Percentiles rank a stretch among this genome's conserved stretches.
These are phyloP conservation scores for Serendipita sp. DNA, from an alignment of 768 basidiomycete genomes.

Conservation along the genomic window DNA sequence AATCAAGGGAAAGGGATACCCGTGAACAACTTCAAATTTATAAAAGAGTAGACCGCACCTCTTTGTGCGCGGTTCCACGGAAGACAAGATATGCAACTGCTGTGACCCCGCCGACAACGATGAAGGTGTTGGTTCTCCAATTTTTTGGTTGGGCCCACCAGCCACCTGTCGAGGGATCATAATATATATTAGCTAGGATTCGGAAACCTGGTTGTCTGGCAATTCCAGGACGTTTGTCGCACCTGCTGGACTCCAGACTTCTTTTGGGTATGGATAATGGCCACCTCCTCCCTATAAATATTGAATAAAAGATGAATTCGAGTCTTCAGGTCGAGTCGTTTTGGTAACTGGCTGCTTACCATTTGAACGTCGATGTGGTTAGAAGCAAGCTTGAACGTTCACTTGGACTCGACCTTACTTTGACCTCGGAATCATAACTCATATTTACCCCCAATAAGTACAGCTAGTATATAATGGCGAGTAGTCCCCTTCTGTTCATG, in stretches of 20 bases:
- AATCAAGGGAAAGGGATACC: not conserved
- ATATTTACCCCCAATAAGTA: not conserved
- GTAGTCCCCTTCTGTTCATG: not conserved
- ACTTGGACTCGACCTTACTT: not conserved
- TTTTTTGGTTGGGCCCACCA: constrained; percentile 91
- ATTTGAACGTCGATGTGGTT: not conserved
- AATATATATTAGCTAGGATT: not conserved
- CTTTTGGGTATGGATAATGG: constrained; percentile 86
- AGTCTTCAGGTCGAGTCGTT: not conserved
- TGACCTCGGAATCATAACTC: not conserved
- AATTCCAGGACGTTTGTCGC: constrained; percentile 13
- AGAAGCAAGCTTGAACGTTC: not conserved
- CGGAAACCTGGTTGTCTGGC: not conserved
- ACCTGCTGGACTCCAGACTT: constrained; percentile 92
- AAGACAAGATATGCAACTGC: constrained; percentile 52
- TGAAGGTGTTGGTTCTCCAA: constrained; percentile 75
- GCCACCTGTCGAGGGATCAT: constrained; percentile 48
- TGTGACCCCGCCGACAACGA: constrained; percentile 53
- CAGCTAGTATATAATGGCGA: not conserved
- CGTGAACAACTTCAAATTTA: not conserved
- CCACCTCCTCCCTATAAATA: constrained; percentile 55
- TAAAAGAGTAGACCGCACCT: constrained; percentile 36
- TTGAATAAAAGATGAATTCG: not conserved
- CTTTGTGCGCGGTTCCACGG: constrained; percentile 58
- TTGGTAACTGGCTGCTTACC: constrained; percentile 1